Evolutionary conservation across 495 filamentous ascomycete genomes (phyloP).

Genomic region (Thermochaetoides thermophila): DNA sequence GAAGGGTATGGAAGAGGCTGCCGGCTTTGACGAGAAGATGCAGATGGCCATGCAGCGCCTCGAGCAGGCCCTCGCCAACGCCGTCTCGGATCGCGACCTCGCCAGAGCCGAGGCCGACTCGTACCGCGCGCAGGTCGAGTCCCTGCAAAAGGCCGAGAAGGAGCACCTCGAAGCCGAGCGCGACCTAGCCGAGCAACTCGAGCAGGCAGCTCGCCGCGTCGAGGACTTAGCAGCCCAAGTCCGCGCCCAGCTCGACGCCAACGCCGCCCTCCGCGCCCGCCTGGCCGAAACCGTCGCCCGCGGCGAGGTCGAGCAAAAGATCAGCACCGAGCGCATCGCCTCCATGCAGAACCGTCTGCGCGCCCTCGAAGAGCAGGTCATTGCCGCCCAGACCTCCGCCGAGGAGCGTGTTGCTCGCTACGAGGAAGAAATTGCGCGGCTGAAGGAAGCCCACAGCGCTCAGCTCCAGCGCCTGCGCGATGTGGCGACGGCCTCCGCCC

Average conservation of each 20-base stretch:
- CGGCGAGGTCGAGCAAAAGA: slow-evolving; percentile 71
- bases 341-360: slow-evolving; percentile 67
- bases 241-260: slow-evolving; percentile 59
- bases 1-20: slow-evolving; percentile 35
- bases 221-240: slow-evolving; percentile 66
- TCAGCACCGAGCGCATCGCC: slow-evolving; percentile 67
- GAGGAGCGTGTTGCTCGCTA: slow-evolving; percentile 71
- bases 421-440: slow-evolving; percentile 64
- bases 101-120: slow-evolving; percentile 45
- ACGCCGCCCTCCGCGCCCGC: slow-evolving; percentile 58
- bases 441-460: slow-evolving; percentile 63
- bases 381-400: slow-evolving; percentile 69
- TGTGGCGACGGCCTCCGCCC: slow-evolving; percentile 1
- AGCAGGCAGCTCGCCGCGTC: slow-evolving; percentile 55
- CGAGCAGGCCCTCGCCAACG: slow-evolving; percentile 46
- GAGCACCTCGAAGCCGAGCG: slow-evolving; percentile 48
- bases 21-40: slow-evolving; percentile 34
- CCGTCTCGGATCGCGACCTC: slow-evolving; percentile 57
- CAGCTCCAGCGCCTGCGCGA: slow-evolving; percentile 66
- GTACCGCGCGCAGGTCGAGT: slow-evolving; percentile 47
- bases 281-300: slow-evolving; percentile 73
- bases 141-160: slow-evolving; percentile 44
- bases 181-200: slow-evolving; percentile 48
- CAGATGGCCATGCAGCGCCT: slow-evolving; percentile 45
- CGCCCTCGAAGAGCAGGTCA: slow-evolving; percentile 66